phyloP scores from a whole-genome alignment of 306 rosid species.

The Cicer arietinum region DNA sequence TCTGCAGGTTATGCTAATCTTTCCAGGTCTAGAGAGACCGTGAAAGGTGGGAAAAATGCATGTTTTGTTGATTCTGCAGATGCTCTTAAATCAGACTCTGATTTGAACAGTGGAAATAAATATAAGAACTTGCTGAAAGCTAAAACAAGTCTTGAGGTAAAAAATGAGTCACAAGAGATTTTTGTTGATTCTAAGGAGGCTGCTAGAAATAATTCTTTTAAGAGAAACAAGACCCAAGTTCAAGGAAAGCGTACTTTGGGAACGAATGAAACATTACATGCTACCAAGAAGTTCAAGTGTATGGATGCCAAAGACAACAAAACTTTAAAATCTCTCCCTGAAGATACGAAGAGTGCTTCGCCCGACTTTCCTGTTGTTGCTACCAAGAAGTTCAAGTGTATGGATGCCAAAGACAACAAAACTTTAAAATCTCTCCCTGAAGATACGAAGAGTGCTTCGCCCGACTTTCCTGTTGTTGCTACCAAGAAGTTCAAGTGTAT shows the following conservation, averaged over 20 bases:
- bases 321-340: too few species aligned
- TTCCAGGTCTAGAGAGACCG: conserved; percentile 51
- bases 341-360: too few species aligned
- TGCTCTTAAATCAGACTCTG: conserved; percentile 52
- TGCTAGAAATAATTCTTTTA: conserved; percentile 46
- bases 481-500: conserved; percentile 57
- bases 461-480: too few species aligned
- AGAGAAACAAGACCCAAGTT: conserved; percentile 55
- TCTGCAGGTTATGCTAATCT: conserved; percentile 42
- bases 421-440: too few species aligned
- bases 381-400: too few species aligned
- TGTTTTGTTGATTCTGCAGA: conserved; percentile 50
- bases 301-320: too few species aligned
- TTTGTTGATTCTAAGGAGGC: conserved; percentile 45
- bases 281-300: conserved; percentile 43
- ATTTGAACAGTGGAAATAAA: conserved; percentile 52
- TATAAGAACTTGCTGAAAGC: conserved; percentile 52
- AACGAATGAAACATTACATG: conserved; percentile 52
- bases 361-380: too few species aligned
- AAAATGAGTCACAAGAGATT: conserved; percentile 45
- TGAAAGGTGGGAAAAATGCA: conserved; percentile 54
- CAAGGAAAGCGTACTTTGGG: conserved; percentile 54
- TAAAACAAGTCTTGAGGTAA: conserved; percentile 51
- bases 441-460: too few species aligned
- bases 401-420: too few species aligned